Base-by-base conservation (phyloP, 805 yeast genomes). In the Cyberlindnera maclurae region DNA sequence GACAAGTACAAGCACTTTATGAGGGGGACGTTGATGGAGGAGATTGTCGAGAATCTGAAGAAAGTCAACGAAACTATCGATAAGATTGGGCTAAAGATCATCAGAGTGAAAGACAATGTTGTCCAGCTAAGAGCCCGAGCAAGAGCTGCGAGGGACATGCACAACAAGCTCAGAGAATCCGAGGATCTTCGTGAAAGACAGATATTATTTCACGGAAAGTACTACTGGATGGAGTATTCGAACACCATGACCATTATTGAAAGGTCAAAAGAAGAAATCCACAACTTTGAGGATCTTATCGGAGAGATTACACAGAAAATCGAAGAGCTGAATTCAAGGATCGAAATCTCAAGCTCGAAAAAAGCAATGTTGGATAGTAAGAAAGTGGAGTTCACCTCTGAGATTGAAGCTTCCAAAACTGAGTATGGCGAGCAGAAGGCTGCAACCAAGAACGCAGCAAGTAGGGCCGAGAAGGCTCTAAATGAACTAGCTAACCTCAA, bases 1-100 rank as follows among this genome's bases (percentile, higher is more conserved):
- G 80, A 74, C 34, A 85, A 88, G 59, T 93, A 79, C 58, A 68
- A 70, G 12, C 79, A 75, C 54, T 86, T 90, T 55, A 80, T 82
- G 84, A 73, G 74, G 37, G 96, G 95, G 27, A 79, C 94, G 2
- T 68, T 79, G 50, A 70, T 83, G 35, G 79, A 78, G 40, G 84
- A 79, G 32, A 77, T 82, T n/a, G 60, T 71, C 28, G 68, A 66
- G 12, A 77, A 80, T 51, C 69, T 77, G 41, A 65, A 58, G 15
- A 55, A 57, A 7, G 63, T 76, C 3, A 63, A 57, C 31, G 48
- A 49, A 1, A 67, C 68, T 32, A 44, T 56, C 16, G 46, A 45
- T 12, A 50, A 44, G 20, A 65, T 78, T 4, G 65, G 63, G 27
- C 60, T 60, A 16, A 63, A 63, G 41, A 57, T 73, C 37, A 57